Evolutionary conservation across 2,329 filamentous ascomycete species (phyloP).

Genomic region (Venturia oleaginea): DNA sequence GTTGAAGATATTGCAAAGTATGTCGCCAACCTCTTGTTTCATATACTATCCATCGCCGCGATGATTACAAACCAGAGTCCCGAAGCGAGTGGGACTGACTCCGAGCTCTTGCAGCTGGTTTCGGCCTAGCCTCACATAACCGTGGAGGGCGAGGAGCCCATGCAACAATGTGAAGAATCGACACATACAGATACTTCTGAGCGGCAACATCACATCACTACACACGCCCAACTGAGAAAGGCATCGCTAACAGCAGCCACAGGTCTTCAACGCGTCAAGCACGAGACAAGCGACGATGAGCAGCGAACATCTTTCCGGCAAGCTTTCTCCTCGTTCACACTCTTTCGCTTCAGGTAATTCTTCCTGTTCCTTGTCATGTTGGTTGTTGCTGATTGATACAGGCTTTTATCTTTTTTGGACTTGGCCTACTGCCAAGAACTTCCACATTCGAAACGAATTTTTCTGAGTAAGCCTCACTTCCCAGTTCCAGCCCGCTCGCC

Average conservation of each 20-base stretch:
- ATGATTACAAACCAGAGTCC: background rate
- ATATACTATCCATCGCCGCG: background rate
- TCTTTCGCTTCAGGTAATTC: too few species aligned
- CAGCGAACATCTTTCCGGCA: background rate
- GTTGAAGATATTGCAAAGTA: background rate
- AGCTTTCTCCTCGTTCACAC: background rate
- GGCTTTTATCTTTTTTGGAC: background rate
- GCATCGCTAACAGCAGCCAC: background rate
- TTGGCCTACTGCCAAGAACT: background rate
- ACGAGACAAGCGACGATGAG: background rate
- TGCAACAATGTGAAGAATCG: background rate
- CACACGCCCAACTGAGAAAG: background rate
- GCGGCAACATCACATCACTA: background rate
- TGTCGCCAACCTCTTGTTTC: background rate
- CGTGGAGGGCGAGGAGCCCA: background rate
- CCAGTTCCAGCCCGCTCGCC: background rate
- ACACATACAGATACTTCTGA: background rate
- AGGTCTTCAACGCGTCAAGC: background rate
- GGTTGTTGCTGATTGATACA: background rate
- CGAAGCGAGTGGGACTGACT: background rate
- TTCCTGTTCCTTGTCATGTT: too few species aligned
- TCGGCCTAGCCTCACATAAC: background rate
- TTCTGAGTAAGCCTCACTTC: constrained; percentile 1
- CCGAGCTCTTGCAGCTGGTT: constrained; percentile 4
- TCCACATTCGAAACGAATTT: background rate